These are phyloP conservation scores for Penicillium oxalicum DNA, from an alignment of 2,329 filamentous ascomycete genomes.

Conservation along the genomic window DNA sequence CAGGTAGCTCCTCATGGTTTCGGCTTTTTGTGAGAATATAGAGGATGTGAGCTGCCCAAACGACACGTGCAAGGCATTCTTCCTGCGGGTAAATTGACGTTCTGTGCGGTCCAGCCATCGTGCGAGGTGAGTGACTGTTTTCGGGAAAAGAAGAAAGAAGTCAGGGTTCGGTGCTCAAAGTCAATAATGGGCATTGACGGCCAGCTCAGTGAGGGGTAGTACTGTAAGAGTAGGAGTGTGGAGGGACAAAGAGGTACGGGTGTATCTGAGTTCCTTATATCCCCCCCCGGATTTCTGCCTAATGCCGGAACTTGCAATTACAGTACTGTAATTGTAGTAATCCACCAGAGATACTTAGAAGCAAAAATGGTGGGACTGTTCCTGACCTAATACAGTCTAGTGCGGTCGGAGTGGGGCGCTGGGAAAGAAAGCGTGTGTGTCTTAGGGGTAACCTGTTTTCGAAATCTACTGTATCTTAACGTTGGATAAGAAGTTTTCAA, in stretches of 20 bases:
- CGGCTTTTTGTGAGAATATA: neutral
- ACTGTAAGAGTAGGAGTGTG: neutral
- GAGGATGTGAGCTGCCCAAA: constrained; percentile 3
- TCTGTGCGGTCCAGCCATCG: neutral
- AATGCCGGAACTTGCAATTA: constrained; percentile 5
- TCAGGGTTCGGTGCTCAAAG: neutral
- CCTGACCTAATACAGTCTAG: neutral
- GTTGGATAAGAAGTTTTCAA: too few relatives aligned
- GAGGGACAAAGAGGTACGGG: neutral
- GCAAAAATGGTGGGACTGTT: constrained; percentile 1
- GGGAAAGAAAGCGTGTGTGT: constrained; percentile 16
- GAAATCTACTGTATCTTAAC: too few relatives aligned
- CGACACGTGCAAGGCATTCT: neutral
- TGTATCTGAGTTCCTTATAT: too few relatives aligned
- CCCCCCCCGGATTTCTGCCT: neutral
- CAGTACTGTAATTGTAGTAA: constrained; percentile 3
- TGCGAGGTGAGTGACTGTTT: neutral
- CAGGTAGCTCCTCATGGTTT: neutral
- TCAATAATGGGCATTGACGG: neutral
- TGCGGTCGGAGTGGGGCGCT: neutral
- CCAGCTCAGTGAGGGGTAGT: neutral
- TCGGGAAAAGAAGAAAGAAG: neutral
- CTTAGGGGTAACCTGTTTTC: too few relatives aligned
- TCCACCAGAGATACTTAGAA: constrained; percentile 5
- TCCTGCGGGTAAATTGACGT: neutral